These are phyloP conservation scores for Metschnikowia noctiluminum DNA, from an alignment of 805 yeast genomes.

Conservation along the genomic window DNA sequence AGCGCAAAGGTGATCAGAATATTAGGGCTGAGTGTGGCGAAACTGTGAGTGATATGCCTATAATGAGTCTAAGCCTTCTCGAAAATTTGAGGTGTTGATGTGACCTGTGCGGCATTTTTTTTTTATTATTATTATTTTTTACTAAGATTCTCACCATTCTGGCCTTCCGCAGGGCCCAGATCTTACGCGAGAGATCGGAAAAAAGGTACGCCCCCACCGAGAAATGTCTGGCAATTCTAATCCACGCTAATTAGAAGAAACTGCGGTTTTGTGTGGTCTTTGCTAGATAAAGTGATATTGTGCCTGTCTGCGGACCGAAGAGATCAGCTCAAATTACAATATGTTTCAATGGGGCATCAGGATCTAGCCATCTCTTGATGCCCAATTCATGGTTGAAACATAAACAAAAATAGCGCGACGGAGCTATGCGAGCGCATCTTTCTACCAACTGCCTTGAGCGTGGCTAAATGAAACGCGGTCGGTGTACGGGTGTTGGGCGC, in stretches of 20 bases:
- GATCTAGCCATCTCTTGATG: neutral
- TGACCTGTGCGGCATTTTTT: neutral
- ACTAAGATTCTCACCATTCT: too few species aligned
- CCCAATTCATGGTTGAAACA: neutral
- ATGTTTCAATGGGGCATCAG: too few species aligned
- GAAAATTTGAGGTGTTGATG: neutral
- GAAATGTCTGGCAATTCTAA: neutral
- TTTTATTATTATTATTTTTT: too few species aligned
- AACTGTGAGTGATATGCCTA: neutral
- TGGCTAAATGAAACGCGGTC: neutral
- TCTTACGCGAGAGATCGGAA: neutral
- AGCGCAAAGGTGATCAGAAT: too few species aligned
- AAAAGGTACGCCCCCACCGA: neutral
- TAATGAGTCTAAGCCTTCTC: neutral
- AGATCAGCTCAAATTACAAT: too few species aligned
- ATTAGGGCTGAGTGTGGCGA: too few species aligned
- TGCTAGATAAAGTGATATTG: too few species aligned
- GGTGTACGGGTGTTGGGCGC: neutral
- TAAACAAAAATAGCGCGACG: neutral
- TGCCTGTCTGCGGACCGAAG: too few species aligned
- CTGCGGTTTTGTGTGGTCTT: too few species aligned
- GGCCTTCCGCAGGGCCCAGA: neutral
- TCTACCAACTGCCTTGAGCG: neutral
- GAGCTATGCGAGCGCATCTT: neutral
- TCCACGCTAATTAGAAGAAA: neutral